These are phyloP conservation scores for Elaeis oleifera DNA, from an alignment of 202 grass and related monocot species.

Conservation along the genomic window DNA sequence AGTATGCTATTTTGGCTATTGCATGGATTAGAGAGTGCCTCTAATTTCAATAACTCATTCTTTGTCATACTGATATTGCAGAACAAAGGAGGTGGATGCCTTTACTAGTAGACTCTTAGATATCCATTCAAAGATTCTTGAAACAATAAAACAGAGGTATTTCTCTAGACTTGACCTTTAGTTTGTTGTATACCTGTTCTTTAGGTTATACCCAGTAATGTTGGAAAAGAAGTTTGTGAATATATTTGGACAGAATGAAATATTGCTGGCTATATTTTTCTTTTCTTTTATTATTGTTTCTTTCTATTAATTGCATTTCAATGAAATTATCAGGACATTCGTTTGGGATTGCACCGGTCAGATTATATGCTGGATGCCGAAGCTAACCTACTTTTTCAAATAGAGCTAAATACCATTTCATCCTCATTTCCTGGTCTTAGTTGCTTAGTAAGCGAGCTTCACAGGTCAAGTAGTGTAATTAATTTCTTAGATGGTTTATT, in stretches of 20 bases:
- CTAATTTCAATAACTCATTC: background rate
- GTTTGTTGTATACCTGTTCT: background rate
- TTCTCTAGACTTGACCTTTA: constrained; percentile 5
- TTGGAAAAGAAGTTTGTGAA: no score
- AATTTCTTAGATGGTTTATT: background rate
- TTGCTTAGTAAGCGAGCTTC: constrained; percentile 69
- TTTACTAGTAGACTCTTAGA: constrained; percentile 75
- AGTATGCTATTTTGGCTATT: no score
- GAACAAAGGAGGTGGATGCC: constrained; percentile 69
- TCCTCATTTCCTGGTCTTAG: constrained; percentile 92
- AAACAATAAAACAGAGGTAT: constrained; percentile 65
- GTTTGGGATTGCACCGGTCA: constrained; percentile 88
- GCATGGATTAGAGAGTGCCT: no score
- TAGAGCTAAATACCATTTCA: constrained; percentile 90
- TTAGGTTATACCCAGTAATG: background rate
- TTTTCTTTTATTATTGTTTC: background rate
- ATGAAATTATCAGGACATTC: constrained; percentile 59
- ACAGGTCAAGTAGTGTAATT: constrained; percentile 48
- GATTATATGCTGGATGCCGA: constrained; percentile 97
- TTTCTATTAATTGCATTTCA: background rate
- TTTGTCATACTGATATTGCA: constrained; percentile 21
- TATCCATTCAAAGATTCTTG: constrained; percentile 72
- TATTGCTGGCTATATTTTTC: no score
- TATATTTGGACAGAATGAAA: no score
- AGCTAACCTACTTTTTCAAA: constrained; percentile 82